Conservation (phyloP, 148 eudicot species). For the Camellia lanceoleosa region DNA sequence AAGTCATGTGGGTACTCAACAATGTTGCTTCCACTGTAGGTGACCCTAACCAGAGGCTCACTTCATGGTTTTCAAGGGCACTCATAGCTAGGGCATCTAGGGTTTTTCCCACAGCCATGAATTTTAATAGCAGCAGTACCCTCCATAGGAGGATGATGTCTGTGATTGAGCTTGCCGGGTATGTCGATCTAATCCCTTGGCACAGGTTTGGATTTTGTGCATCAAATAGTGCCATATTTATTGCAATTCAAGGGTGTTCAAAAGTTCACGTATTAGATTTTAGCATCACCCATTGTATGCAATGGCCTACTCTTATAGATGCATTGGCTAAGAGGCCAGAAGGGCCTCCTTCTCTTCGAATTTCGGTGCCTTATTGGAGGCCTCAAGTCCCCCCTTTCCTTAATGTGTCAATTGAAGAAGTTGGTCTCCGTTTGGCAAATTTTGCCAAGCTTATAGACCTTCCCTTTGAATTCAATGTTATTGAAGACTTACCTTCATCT, state of each 20-base stretch:
- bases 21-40: constrained; percentile 44
- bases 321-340: constrained; percentile 37
- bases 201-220: constrained; percentile 52
- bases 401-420: constrained; percentile 38
- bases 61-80: constrained; percentile 44
- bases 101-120: constrained; percentile 35
- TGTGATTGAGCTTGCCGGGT: constrained; percentile 44
- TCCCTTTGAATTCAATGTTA: constrained; percentile 37
- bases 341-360: constrained; percentile 33
- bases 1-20: constrained; percentile 58
- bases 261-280: constrained; percentile 43
- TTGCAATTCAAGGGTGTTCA: constrained; percentile 33
- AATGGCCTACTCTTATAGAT: constrained; percentile 51
- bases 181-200: constrained; percentile 54
- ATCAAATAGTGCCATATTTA: constrained; percentile 38
- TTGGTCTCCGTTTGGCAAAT: constrained; percentile 37
- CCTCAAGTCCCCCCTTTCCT: constrained; percentile 43
- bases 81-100: constrained; percentile 37
- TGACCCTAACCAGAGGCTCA: constrained; percentile 48
- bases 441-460: constrained; percentile 41
- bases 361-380: constrained; percentile 45
- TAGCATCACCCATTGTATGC: constrained; percentile 50
- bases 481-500: constrained; percentile 16
- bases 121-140: constrained; percentile 14
- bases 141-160: constrained; percentile 25